These are phyloP conservation scores for Sherardia arvensis DNA, from an alignment of 257 asterid species.

Conservation along the genomic window DNA sequence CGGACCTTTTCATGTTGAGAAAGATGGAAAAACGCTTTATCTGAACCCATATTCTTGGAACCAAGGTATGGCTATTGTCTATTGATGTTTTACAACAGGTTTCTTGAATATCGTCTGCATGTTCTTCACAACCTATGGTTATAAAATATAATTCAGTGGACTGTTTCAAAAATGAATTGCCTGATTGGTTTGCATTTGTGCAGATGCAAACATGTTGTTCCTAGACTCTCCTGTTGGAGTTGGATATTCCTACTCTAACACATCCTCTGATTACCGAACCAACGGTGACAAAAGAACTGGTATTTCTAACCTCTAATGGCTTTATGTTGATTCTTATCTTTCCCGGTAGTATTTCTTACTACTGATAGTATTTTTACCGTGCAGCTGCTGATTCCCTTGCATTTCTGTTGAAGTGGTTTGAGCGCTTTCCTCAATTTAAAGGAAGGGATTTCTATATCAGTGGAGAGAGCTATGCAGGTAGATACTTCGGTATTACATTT, in stretches of 20 bases:
- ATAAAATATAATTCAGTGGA: neutral
- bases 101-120: neutral
- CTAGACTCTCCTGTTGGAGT: conserved; percentile 96
- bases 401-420: conserved; percentile 70
- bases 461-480: conserved; percentile 98
- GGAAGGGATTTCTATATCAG: conserved; percentile 71
- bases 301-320: conserved; percentile 16
- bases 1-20: conserved; percentile 91
- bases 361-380: conserved; percentile 12
- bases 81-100: neutral
- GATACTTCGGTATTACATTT: neutral
- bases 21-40: conserved; percentile 83
- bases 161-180: conserved; percentile 3
- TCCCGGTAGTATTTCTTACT: no score
- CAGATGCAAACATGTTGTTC: conserved; percentile 85
- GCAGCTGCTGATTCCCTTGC: conserved; percentile 77
- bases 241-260: conserved; percentile 87
- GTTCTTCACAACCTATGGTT: neutral
- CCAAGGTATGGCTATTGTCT: conserved; percentile 39
- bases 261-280: conserved; percentile 57
- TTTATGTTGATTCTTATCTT: neutral
- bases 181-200: conserved; percentile 16
- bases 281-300: conserved; percentile 91
- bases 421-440: conserved; percentile 83
- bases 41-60: conserved; percentile 88